Base-by-base conservation (phyloP, 1,284 basidiomycete species). In the Fomitopsis pinicola region DNA sequence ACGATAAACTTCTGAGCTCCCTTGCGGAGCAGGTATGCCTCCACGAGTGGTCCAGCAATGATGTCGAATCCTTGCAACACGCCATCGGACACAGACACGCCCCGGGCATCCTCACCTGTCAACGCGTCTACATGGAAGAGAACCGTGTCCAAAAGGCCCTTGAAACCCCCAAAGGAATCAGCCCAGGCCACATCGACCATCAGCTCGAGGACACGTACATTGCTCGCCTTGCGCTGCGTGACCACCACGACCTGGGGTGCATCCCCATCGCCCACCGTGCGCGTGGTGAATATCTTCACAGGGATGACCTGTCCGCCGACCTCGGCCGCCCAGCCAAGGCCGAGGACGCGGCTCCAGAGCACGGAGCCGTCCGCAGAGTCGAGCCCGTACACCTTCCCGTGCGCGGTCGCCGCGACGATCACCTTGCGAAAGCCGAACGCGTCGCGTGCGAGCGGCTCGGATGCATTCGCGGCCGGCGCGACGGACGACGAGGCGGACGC, bases 361-460 rank as follows among this genome's bases (percentile, higher is more conserved):
- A 92, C 80, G 3, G 82, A 77, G 1, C 95, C 93, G 57, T 81
- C 91, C 22, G 84, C 83, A 4, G 89, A 90, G 70, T 97, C 94
- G 55, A 97, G 75, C 0, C 88, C 95, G 69, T 89, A 94, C 0
- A 96, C 68, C 71, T 94, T 94, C 19, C 94, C 94, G 38, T 82
- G 79, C 1, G 77, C 67, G 1, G 92, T 94, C 0, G 87, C 90
- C 3, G 81, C 82, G 2, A 97, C 82, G 55, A 96, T 82, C 44
- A 98, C 73, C 73, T 97, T 94, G 54, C 91, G 83, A 74, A 97
- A 94, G 0, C 94, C 95, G 71, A 97, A 97, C 1, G 87, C 77
- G 70, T 97, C 94, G 2, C 91, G 84, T 55, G 80, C 78, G 0
- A 89, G 77, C 1, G 75, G 61, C 19, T 70, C 62, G n/a, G 71